These are phyloP conservation scores for Sanghuangporus sanghuang DNA, from an alignment of 1,284 basidiomycete species.

Conservation along the genomic window DNA sequence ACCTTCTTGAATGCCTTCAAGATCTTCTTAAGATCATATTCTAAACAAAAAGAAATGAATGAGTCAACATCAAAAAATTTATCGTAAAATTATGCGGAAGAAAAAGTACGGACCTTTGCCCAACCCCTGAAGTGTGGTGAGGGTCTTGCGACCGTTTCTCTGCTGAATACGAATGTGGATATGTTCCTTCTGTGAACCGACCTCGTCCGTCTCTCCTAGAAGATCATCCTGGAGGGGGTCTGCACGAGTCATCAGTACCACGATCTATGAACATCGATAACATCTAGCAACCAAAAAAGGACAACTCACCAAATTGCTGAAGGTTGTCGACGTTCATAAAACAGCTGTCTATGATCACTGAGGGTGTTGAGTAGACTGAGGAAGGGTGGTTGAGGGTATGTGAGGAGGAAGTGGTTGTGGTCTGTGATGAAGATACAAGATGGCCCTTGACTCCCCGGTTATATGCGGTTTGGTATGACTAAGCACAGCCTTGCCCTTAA, in stretches of 20 bases:
- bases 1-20: conserved; percentile 99
- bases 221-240: conserved; percentile 89
- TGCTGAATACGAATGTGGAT: conserved; percentile 98
- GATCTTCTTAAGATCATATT: conserved; percentile 97
- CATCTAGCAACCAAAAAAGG: background rate
- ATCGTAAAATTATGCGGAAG: background rate
- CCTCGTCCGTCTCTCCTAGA: conserved; percentile 67
- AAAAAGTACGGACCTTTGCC: conserved; percentile 68
- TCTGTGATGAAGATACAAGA: background rate
- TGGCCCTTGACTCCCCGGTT: background rate
- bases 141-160: conserved; percentile 97
- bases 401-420: background rate
- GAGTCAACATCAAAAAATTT: background rate
- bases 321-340: conserved; percentile 90
- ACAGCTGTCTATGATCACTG: conserved; percentile 33
- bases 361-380: background rate
- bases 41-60: conserved; percentile 35
- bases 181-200: conserved; percentile 81
- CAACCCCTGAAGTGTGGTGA: conserved; percentile 97
- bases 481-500: background rate
- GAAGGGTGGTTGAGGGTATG: conserved; percentile 9
- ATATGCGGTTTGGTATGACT: background rate
- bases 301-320: conserved; percentile 7
- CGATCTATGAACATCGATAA: conserved; percentile 30
- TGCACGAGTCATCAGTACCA: conserved; percentile 5